These are phyloP conservation scores for Diplocarpon rosae DNA, from an alignment of 2,329 filamentous ascomycete genomes.

Conservation along the genomic window DNA sequence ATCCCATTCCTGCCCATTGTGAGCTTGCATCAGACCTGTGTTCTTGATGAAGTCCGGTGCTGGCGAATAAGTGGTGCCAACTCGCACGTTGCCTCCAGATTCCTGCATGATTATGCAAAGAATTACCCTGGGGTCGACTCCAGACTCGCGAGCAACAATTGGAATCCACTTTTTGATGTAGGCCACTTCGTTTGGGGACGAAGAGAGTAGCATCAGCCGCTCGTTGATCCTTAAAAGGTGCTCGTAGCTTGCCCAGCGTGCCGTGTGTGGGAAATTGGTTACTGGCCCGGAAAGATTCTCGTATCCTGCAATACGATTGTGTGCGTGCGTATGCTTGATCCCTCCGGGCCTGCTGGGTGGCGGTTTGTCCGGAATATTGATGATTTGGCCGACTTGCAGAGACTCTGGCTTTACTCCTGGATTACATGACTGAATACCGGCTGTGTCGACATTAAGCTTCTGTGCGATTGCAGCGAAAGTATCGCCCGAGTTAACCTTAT, in stretches of 20 bases:
- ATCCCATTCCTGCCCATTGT: slow-evolving; percentile 9
- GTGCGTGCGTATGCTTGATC: neutral
- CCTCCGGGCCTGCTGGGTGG: neutral
- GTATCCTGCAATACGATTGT: slow-evolving; percentile 4
- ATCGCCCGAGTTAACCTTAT: slow-evolving; percentile 3
- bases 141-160: slow-evolving; percentile 7
- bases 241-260: slow-evolving; percentile 6
- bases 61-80: slow-evolving; percentile 1
- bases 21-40: slow-evolving; percentile 9
- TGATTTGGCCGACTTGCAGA: slow-evolving; percentile 9
- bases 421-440: neutral
- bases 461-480: slow-evolving; percentile 2
- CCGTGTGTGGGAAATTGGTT: slow-evolving; percentile 4
- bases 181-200: slow-evolving; percentile 6
- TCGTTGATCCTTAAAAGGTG: slow-evolving; percentile 3
- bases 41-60: slow-evolving; percentile 3
- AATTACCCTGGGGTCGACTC: slow-evolving; percentile 11
- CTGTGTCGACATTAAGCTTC: neutral
- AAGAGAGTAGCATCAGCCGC: slow-evolving; percentile 4
- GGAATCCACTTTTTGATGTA: slow-evolving; percentile 7
- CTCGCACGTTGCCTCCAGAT: slow-evolving; percentile 9
- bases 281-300: slow-evolving; percentile 7
- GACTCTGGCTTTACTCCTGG: slow-evolving; percentile 3
- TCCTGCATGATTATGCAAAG: slow-evolving; percentile 15
- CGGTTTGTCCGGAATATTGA: neutral